Conservation (phyloP, 441 rosid genomes). For the Hura crepitans region DNA sequence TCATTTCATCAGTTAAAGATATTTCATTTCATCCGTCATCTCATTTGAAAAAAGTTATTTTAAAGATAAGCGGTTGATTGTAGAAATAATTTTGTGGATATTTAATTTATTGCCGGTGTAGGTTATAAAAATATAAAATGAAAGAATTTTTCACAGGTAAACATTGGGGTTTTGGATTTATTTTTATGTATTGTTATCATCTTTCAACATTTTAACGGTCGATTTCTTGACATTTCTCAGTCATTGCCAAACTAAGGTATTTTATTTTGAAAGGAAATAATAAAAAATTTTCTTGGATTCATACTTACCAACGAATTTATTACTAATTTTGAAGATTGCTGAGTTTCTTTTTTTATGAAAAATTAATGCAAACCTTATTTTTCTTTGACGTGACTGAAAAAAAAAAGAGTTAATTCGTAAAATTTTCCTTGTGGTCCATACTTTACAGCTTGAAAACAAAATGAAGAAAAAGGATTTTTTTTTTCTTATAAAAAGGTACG, state of each 20-base stretch:
- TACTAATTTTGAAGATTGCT: slow-evolving; percentile 10
- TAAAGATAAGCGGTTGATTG: too few species aligned
- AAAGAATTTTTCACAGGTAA: too few species aligned
- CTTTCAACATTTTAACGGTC: slow-evolving; percentile 15
- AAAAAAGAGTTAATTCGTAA: slow-evolving; percentile 9
- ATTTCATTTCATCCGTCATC: too few species aligned
- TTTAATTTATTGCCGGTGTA: too few species aligned
- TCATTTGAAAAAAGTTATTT: too few species aligned
- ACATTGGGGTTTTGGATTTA: neutral
- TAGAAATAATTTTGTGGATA: too few species aligned
- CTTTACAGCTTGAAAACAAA: slow-evolving; percentile 1
- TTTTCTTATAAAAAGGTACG: too few species aligned
- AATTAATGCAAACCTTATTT: slow-evolving; percentile 7
- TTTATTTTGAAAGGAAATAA: neutral
- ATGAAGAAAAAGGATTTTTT: neutral
- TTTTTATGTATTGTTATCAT: neutral
- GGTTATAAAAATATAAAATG: too few species aligned
- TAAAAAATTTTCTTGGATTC: neutral
- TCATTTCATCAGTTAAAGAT: too few species aligned
- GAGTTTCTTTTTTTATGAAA: neutral
- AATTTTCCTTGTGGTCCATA: neutral
- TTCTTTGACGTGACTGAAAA: slow-evolving; percentile 8
- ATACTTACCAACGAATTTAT: neutral
- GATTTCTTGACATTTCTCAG: slow-evolving; percentile 15
- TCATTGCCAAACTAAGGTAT: slow-evolving; percentile 1